Percentiles rank a stretch among this genome's conserved stretches.
These are phyloP conservation scores for Cyamopsis tetragonoloba DNA, from an alignment of 306 rosid genomes.

Conservation along the genomic window DNA sequence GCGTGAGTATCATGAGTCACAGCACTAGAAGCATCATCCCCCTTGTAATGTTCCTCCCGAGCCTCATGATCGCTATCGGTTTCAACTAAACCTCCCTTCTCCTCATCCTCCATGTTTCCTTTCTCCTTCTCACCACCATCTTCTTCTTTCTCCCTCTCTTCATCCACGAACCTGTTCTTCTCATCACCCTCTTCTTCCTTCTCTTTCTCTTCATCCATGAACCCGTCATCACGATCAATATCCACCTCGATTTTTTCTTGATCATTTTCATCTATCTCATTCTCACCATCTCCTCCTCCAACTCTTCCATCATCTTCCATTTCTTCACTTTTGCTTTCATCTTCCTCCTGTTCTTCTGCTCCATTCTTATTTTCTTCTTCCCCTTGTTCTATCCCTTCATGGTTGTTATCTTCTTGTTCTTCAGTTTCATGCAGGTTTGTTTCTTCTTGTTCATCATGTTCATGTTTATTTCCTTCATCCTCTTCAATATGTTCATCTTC, in stretches of 20 bases:
- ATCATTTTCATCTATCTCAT: constrained; percentile 76
- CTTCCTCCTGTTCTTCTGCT: constrained; percentile 51
- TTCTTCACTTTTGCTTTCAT: constrained; percentile 51
- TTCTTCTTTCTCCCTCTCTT: constrained; percentile 55
- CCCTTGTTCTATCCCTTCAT: constrained; percentile 35
- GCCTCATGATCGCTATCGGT: constrained; percentile 66
- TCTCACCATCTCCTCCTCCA: constrained; percentile 63
- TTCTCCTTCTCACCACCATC: constrained; percentile 44
- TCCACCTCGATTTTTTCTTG: constrained; percentile 55
- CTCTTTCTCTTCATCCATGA: constrained; percentile 59
- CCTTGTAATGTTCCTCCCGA: constrained; percentile 87
- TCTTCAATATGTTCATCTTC: constrained; percentile 55
- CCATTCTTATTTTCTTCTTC: constrained; percentile 47
- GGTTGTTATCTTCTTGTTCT: constrained; percentile 33
- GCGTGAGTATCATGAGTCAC: constrained; percentile 71
- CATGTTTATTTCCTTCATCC: constrained; percentile 52
- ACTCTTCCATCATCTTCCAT: constrained; percentile 56
- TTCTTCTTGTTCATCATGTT: constrained; percentile 37
- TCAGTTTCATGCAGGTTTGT: constrained; percentile 31
- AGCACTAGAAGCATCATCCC: constrained; percentile 97
- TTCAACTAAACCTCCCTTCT: constrained; percentile 42
- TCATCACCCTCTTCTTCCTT: constrained; percentile 47
- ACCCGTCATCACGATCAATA: constrained; percentile 49
- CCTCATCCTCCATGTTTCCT: constrained; percentile 40
- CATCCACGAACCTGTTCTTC: constrained; percentile 50